These are phyloP conservation scores for Pestalotiopsis sp. DNA, from an alignment of 2,329 filamentous ascomycete genomes.

Conservation along the genomic window DNA sequence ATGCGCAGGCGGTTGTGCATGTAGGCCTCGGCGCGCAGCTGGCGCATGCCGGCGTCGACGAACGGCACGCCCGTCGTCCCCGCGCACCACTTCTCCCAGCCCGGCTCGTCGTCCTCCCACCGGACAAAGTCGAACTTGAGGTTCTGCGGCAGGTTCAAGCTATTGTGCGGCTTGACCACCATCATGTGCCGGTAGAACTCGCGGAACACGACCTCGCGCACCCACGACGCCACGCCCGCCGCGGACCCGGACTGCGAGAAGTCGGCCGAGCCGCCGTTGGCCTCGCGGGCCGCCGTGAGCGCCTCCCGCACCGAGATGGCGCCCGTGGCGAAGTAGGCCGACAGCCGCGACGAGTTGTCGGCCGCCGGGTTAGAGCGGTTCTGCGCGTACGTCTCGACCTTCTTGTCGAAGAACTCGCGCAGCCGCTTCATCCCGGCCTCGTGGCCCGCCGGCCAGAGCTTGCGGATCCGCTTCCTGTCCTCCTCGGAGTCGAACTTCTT, in stretches of 20 bases:
- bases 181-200: constrained; percentile 30
- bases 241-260: constrained; percentile 17
- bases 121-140: constrained; percentile 68
- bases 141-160: constrained; percentile 77
- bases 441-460: constrained; percentile 38
- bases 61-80: constrained; percentile 67
- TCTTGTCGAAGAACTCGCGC: constrained; percentile 31
- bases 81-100: constrained; percentile 63
- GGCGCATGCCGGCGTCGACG: constrained; percentile 70
- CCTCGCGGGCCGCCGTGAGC: constrained; percentile 14
- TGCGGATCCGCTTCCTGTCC: constrained; percentile 33
- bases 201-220: constrained; percentile 28
- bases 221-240: constrained; percentile 23
- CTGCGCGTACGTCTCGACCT: constrained; percentile 33
- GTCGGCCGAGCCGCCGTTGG: constrained; percentile 17
- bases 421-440: constrained; percentile 32
- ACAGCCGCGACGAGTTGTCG: constrained; percentile 35
- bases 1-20: constrained; percentile 71
- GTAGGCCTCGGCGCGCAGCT: constrained; percentile 57
- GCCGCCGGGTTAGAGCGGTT: constrained; percentile 34
- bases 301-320: constrained; percentile 26
- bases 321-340: constrained; percentile 35
- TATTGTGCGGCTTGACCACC: constrained; percentile 25
- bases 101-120: constrained; percentile 64
- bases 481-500: constrained; percentile 34